These are phyloP conservation scores for Globisporangium megalacanthum DNA, from an alignment of 352 stramenopile species.

Conservation along the genomic window DNA sequence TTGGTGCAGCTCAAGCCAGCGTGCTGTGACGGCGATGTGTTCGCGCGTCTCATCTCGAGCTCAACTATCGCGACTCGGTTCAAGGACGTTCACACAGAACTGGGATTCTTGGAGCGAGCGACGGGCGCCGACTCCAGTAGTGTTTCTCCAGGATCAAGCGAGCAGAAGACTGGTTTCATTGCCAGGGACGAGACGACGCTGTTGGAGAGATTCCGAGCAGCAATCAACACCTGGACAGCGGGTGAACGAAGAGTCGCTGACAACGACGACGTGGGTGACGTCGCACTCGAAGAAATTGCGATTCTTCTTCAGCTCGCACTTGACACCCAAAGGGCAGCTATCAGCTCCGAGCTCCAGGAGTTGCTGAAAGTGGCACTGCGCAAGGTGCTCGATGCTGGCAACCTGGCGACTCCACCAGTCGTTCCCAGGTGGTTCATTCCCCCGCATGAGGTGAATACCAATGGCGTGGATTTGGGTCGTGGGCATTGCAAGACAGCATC, in stretches of 20 bases:
- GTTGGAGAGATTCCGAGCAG: too few relatives aligned
- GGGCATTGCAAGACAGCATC: too few relatives aligned
- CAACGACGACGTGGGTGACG: too few relatives aligned
- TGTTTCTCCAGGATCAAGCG: too few relatives aligned
- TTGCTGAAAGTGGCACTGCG: not conserved
- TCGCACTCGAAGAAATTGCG: not conserved
- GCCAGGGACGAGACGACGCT: too few relatives aligned
- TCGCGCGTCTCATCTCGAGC: not conserved
- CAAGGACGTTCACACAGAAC: not conserved
- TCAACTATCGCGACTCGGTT: not conserved
- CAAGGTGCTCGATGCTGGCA: not conserved
- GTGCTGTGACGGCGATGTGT: not conserved
- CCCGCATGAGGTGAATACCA: conserved; percentile 74
- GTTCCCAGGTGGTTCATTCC: conserved; percentile 50
- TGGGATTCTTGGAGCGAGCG: not conserved
- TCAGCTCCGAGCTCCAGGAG: not conserved
- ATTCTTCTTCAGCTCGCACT: not conserved
- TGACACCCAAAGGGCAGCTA: not conserved
- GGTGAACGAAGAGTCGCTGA: not conserved
- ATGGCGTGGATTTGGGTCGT: too few relatives aligned
- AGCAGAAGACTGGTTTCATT: too few relatives aligned
- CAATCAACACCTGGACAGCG: not conserved
- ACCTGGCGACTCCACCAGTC: not conserved
- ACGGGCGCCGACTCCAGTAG: too few relatives aligned
- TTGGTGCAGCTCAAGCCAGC: not conserved